Percentiles rank a stretch among this genome's conserved stretches.
Evolutionary conservation across 176 grass and related monocot species (phyloP).

Genomic region (Neostapfia colusana): DNA sequence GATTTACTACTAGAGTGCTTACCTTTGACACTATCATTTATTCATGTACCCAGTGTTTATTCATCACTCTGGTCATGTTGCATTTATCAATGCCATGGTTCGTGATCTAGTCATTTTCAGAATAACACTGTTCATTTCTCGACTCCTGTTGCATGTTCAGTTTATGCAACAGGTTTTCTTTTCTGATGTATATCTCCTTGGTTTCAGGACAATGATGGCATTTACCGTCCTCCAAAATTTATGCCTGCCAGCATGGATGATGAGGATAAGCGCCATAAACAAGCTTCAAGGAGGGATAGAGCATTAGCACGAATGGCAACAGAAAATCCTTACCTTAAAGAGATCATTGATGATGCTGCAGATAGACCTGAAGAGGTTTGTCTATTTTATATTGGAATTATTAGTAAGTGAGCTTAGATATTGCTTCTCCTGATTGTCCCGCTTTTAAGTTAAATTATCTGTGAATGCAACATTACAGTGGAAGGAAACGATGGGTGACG

Average conservation of each 20-base stretch:
- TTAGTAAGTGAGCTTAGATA: neutral
- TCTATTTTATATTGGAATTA: conserved; percentile 9
- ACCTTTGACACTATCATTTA: neutral
- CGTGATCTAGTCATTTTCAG: neutral
- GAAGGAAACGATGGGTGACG: conserved; percentile 67
- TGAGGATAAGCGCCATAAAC: conserved; percentile 67
- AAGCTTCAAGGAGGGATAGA: conserved; percentile 69
- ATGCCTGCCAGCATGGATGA: conserved; percentile 61
- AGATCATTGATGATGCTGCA: conserved; percentile 59
- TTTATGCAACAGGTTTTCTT: conserved; percentile 7
- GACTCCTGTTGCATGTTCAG: neutral
- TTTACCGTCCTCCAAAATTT: conserved; percentile 78
- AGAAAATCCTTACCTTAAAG: conserved; percentile 67
- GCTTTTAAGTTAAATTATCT: conserved; percentile 22
- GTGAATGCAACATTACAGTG: conserved; percentile 38
- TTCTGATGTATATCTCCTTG: conserved; percentile 27
- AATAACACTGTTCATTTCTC: neutral
- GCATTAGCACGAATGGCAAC: conserved; percentile 51
- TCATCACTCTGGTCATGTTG: no score
- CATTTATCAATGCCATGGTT: no score
- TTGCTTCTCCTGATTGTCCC: no score
- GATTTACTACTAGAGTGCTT: neutral
- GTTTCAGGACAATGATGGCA: conserved; percentile 59
- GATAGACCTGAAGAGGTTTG: conserved; percentile 84
- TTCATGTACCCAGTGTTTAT: neutral